Base-by-base conservation (phyloP, 305 asterid genomes). In the Fraxinus baroniana region DNA sequence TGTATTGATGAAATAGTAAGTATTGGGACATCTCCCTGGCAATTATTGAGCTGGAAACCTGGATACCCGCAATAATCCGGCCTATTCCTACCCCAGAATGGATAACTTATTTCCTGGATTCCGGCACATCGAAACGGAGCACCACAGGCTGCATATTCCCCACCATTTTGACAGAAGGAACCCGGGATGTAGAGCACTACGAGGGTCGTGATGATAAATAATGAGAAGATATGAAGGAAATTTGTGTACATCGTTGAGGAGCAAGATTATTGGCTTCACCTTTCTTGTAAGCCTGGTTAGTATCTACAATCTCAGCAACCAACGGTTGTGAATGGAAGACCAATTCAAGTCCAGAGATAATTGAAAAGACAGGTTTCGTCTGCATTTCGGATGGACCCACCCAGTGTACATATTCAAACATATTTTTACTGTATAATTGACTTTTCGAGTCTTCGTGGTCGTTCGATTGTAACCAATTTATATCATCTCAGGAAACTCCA, bases 61-160 rank as follows among this genome's bases (percentile, higher is more conserved):
- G 91, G 92, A 35, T 78, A 79, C 18, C 98, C 97, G 28, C 98
- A 94, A 55, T 77, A 70, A 0, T 3, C 0, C 2, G 91, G 87
- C 44, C 93, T 85, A 15, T 2, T 2, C 32, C 82, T 90, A 5
- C 92, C 95, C 64, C 85, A 86, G 83, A 91, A 94, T 5, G 97
- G 98, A 66, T 91, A 92, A 7, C 13, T 4, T 2, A 88, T 35
- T 5, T 26, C 49, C 0, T 0, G 20, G 44, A 87, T 68, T 64
- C 24, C 41, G 6, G 90, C 90, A 15, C 98, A 94, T 28, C 4
- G 60, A 35, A 85, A 73, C 0, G 76, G 44, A 86, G 84, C 78
- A 0, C 75, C 32, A 78, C 98, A 94, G 68, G 24, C 36, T 2
- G 6, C 4, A 33, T 83, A 90, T 18, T 3, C 30, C 7, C 60